Conservation (phyloP, 495 filamentous ascomycete genomes). For the Neurospora sp. region DNA sequence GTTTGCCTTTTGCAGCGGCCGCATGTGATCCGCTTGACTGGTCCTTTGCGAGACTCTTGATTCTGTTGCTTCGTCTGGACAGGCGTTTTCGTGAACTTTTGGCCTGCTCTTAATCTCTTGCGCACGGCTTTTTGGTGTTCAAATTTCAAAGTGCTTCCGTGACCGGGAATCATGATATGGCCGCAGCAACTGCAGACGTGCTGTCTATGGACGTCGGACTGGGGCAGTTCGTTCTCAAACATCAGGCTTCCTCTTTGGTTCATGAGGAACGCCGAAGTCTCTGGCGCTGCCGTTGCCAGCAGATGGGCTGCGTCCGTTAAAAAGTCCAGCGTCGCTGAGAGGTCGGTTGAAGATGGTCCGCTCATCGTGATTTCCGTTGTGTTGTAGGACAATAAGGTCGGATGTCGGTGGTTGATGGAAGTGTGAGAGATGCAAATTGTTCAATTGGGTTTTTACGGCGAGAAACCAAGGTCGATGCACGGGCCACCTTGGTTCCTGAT, state of each 20-base stretch:
- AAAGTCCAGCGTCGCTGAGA: constrained; percentile 25
- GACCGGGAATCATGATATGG: constrained; percentile 39
- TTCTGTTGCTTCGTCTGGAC: neutral
- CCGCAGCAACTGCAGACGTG: constrained; percentile 42
- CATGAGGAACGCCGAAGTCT: constrained; percentile 42
- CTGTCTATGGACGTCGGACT: constrained; percentile 33
- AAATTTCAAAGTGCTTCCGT: constrained; percentile 27
- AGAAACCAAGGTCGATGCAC: neutral
- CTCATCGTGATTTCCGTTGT: neutral
- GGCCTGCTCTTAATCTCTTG: constrained; percentile 3
- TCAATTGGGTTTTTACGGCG: neutral
- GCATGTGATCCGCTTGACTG: constrained; percentile 34
- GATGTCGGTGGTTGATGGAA: neutral
- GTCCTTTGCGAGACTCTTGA: constrained; percentile 6
- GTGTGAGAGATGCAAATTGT: neutral
- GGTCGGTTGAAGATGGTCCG: constrained; percentile 20
- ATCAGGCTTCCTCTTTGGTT: constrained; percentile 30
- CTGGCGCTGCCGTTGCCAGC: constrained; percentile 32
- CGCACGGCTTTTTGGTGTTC: constrained; percentile 15
- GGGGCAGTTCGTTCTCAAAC: constrained; percentile 31
- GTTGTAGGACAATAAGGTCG: neutral
- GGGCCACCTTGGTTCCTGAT: neutral
- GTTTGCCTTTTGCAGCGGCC: constrained; percentile 33
- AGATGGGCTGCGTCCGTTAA: constrained; percentile 44
- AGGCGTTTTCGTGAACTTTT: neutral